Evolutionary conservation across 257 asterid genomes (phyloP).

Genomic region (Ligustrum vulgare): DNA sequence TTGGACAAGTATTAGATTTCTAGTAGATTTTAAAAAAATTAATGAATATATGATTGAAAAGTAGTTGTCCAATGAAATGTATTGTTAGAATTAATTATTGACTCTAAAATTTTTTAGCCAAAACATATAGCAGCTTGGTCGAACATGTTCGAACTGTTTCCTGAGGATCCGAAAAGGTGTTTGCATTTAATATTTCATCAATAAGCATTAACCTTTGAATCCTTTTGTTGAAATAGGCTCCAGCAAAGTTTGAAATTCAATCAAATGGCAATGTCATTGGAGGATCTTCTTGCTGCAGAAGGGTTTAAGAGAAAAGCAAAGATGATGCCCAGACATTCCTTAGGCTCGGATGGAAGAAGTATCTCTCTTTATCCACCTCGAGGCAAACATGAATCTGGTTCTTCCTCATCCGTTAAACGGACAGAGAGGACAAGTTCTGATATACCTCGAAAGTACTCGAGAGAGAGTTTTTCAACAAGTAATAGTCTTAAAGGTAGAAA

Average conservation of each 20-base stretch:
- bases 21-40: too few relatives aligned
- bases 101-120: too few relatives aligned
- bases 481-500: constrained; percentile 36
- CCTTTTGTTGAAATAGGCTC: constrained; percentile 15
- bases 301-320: constrained; percentile 62
- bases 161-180: neutral
- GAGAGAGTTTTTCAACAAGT: constrained; percentile 21
- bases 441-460: constrained; percentile 34
- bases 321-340: constrained; percentile 45
- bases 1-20: too few relatives aligned
- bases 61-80: too few relatives aligned
- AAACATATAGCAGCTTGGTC: too few relatives aligned
- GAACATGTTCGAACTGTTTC: neutral
- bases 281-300: constrained; percentile 73
- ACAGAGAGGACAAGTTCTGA: constrained; percentile 61
- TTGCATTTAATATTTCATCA: neutral
- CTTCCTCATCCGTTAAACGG: constrained; percentile 38
- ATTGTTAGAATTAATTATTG: neutral
- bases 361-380: constrained; percentile 29
- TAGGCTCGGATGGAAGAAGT: constrained; percentile 39
- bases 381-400: constrained; percentile 28
- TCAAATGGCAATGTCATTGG: constrained; percentile 73
- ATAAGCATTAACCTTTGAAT: neutral
- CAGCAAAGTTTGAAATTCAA: constrained; percentile 4
- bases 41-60: too few relatives aligned